Base-by-base conservation (phyloP, 306 rosid species). In the Prunus mongolica region DNA sequence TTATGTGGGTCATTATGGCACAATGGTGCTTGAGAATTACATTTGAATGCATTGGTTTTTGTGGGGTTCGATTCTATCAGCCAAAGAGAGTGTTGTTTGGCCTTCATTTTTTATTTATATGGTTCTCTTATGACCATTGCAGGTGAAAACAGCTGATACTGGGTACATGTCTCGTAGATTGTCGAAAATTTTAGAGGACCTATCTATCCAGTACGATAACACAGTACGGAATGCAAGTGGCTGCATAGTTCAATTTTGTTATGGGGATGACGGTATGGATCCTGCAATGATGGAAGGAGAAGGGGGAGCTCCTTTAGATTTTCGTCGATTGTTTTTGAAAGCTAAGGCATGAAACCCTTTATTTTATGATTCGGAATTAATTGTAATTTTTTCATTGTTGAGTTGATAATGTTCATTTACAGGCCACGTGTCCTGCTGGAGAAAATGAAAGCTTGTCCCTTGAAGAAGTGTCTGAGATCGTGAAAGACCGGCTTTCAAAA, bases 181-280 rank as follows among this genome's bases (percentile, higher is more conserved):
- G 82, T 90, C 93, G 67, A 94, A 94, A 84, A 86, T 93, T 69
- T 71, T 94, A 47, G 98, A 94, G 81, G 98, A 94, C 67, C 80
- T 94, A 74, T 90, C 83, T 80, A 81, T 94, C 80, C 93, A 92
- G 78, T 94, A 92, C 66, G 98, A 94, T 79, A 78, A 78, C 84
- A 89, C 98, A 0, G 98, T 94, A 71, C 79, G 98, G 82, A 89
- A 86, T 78, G 91, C 98, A 24, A 80, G 88, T 79, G 91, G 91
- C 71, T 77, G 87, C 83, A 69, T 94, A 65, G 89, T 92, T 80
- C 97, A 94, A 81, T 94, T 94, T 78, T 76, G 91, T 65, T 94
- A 94, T 85, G 98, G 97, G 51, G 98, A 92, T 84, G 98, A 94
- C 60, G 96, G 93, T 77, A 92, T 94, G 98, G 98, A 94, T 86